Base-by-base conservation (phyloP, 148 eudicot genomes). In the Nepenthes gracilis region DNA sequence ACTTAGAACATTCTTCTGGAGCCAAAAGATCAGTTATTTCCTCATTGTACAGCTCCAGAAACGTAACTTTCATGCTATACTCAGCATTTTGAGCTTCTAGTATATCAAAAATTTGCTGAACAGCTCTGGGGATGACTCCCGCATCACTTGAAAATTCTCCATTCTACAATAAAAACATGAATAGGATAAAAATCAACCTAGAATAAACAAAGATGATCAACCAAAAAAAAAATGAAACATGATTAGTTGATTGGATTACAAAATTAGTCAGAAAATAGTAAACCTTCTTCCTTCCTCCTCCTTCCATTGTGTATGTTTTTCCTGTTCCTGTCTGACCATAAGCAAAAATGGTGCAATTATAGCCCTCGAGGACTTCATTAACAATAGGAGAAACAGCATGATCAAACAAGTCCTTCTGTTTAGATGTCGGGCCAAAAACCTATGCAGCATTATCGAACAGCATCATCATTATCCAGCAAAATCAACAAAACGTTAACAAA, bases 251-350 rank as follows among this genome's bases (percentile, higher is more conserved):
- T 50, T 35, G 12, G 49, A 13, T 62, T 52, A 47, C 43, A n/a
- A 51, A 54, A 43, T 6, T 47, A 12, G 35, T 35, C 50, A 37
- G 45, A 56, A 57, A 67, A 50, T 43, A 53, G 35, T 55, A 14
- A 35, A 94, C 99, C 95, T 89, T 86, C 77, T 83, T 94, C 70
- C 97, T 81, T 69, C 80, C 81, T 70, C 99, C 99, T 62, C 99
- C 99, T 72, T 94, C 99, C 99, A 94, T 94, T 36, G 99, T 86
- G 69, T 94, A 94, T 11, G 99, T 94, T 75, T 94, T 94, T 65
- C 99, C 99, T 2, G 99, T 94, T 64, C 99, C 99, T 2, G 97
- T 94, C 75, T 94, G 99, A 63, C 99, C 99, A 74, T 94, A 94
- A 32, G 99, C 99, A 71, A 94, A 89, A 69, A 94, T 85, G 45